These are phyloP conservation scores for Galeopsis tetrahit DNA, from an alignment of 257 asterid species.

Conservation along the genomic window DNA sequence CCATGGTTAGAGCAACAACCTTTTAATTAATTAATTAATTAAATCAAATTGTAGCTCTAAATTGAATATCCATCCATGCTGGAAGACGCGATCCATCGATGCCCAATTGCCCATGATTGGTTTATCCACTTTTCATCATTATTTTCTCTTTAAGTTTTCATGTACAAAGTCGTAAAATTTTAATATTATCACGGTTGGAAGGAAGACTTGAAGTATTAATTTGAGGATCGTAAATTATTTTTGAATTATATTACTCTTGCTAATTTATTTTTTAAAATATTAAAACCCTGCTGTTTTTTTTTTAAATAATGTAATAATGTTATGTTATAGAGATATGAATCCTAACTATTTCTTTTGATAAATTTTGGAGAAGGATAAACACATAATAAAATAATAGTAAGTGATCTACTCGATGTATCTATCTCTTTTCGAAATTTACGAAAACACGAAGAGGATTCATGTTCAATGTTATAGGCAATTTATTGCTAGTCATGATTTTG, in stretches of 20 bases:
- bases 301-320: neutral
- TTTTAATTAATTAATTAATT: conserved; percentile 61
- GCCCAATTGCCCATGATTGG: neutral
- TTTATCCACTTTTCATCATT: neutral
- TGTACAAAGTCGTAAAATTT: conserved; percentile 35
- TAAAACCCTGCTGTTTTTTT: neutral
- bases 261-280: neutral
- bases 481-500: no score
- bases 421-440: no score
- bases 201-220: conserved; percentile 13
- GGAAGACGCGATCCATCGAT: neutral
- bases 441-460: no score
- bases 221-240: conserved; percentile 29
- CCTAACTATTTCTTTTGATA: no score
- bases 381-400: no score
- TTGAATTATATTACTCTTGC: neutral
- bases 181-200: conserved; percentile 5
- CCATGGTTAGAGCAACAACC: conserved; percentile 94
- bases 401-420: no score
- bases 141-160: conserved; percentile 14
- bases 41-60: neutral
- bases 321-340: no score
- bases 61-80: neutral
- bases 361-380: no score
- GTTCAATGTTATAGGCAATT: no score